Conservation (phyloP, 1,139 yeast genomes). For the Magnusiomyces magnusii region DNA sequence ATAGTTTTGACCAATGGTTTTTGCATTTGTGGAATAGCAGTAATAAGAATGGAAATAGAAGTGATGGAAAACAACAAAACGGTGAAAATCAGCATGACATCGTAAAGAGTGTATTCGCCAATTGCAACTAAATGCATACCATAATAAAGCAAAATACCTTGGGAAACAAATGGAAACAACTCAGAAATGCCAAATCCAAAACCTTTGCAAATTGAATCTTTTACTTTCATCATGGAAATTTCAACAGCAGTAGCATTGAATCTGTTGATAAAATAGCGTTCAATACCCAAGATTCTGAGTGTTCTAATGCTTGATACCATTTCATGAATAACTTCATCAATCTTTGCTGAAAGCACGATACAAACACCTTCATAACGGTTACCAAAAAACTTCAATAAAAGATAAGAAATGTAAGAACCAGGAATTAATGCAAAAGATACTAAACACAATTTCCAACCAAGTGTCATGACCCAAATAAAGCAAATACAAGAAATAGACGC, state of each 20-base stretch:
- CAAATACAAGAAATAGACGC: conserved; percentile 52
- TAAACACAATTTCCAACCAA: conserved; percentile 84
- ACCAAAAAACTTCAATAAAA: conserved; percentile 45
- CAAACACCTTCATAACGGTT: conserved; percentile 52
- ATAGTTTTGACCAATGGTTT: conserved; percentile 45
- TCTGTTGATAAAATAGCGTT: conserved; percentile 37
- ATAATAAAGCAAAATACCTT: conserved; percentile 63
- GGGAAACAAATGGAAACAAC: conserved; percentile 50
- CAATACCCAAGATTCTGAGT: conserved; percentile 49
- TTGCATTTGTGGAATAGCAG: conserved; percentile 65
- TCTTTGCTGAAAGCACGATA: conserved; percentile 46
- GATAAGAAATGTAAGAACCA: conserved; percentile 44
- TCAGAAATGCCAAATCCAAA: conserved; percentile 55
- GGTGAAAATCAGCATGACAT: conserved; percentile 61
- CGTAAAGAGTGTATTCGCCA: conserved; percentile 47
- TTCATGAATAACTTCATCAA: conserved; percentile 54
- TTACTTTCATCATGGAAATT: conserved; percentile 25
- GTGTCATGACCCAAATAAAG: conserved; percentile 61
- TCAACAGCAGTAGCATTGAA: conserved; percentile 25
- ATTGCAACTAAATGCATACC: conserved; percentile 63
- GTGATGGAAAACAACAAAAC: conserved; percentile 66
- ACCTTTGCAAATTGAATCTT: conserved; percentile 34
- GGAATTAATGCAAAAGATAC: conserved; percentile 76
- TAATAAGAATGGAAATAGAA: conserved; percentile 51
- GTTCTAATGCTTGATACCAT: conserved; percentile 55